These are phyloP conservation scores for Trichoderma atroviride DNA, from an alignment of 2,329 filamentous ascomycete species.

Conservation along the genomic window DNA sequence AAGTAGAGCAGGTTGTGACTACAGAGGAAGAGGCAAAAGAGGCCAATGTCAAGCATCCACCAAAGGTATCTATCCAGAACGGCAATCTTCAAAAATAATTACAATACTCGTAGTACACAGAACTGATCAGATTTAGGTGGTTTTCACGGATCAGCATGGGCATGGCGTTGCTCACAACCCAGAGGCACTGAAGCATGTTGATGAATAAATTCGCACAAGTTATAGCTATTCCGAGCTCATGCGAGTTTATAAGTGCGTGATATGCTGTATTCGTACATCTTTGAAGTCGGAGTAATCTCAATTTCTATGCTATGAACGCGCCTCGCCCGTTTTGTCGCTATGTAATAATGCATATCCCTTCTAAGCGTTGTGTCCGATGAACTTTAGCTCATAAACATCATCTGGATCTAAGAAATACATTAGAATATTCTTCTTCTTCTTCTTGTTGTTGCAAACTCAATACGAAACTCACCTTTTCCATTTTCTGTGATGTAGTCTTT, in stretches of 20 bases:
- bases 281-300: background rate
- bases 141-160: slow-evolving; percentile 10
- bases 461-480: background rate
- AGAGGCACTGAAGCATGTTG: slow-evolving; percentile 1
- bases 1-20: background rate
- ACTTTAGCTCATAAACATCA: slow-evolving; percentile 1
- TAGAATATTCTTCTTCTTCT: background rate
- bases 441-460: too few species aligned
- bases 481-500: background rate
- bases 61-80: background rate
- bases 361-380: background rate
- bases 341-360: background rate
- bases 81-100: background rate
- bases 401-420: background rate
- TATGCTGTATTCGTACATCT: background rate
- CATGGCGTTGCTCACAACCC: slow-evolving; percentile 10
- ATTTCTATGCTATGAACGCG: background rate
- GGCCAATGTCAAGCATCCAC: background rate
- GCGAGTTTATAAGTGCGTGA: too few species aligned
- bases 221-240: background rate
- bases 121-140: background rate
- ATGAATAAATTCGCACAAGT: background rate
- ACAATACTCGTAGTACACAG: too few species aligned
- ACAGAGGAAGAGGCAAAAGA: slow-evolving; percentile 1
- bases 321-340: background rate